Evolutionary conservation across 2,329 filamentous ascomycete genomes (phyloP).

Genomic region (Myriosclerotinia curreyana): DNA sequence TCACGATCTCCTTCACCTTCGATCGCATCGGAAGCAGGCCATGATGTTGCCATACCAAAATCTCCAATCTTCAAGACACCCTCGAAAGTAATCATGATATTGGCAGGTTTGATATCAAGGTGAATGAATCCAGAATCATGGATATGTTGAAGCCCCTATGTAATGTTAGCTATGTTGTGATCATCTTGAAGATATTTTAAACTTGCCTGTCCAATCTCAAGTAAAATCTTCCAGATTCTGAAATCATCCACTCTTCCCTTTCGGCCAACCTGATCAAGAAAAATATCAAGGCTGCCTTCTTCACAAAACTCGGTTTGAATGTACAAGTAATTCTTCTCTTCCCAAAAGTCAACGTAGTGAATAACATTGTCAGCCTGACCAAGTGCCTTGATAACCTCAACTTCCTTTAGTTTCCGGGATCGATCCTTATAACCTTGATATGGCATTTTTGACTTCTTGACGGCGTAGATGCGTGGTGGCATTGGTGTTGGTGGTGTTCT

Average conservation of each 20-base stretch:
- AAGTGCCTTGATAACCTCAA: conserved; percentile 72
- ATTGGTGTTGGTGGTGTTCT: conserved; percentile 53
- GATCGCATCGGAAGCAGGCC: conserved; percentile 72
- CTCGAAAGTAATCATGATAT: conserved; percentile 77
- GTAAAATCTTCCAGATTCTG: conserved; percentile 95
- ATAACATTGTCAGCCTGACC: conserved; percentile 81
- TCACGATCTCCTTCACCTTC: conserved; percentile 94
- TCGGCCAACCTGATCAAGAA: conserved; percentile 76
- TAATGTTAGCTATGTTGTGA: conserved; percentile 32
- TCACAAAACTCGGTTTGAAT: conserved; percentile 98
- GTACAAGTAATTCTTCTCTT: conserved; percentile 79
- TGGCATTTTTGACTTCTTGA: conserved; percentile 86
- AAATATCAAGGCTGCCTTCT: conserved; percentile 84
- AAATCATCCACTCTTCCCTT: conserved; percentile 93
- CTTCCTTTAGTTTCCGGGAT: conserved; percentile 80
- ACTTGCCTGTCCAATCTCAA: conserved; percentile 79
- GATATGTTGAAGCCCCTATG: conserved; percentile 81
- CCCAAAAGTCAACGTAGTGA: conserved; percentile 83
- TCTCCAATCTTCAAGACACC: conserved; percentile 82
- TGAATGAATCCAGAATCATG: conserved; percentile 86
- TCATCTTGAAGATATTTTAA: neutral
- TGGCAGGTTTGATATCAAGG: conserved; percentile 81
- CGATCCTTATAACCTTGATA: conserved; percentile 77
- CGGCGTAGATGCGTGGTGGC: conserved; percentile 70
- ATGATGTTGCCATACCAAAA: conserved; percentile 76